Conservation (phyloP, 208 protist genomes). For the Crithidia sp. region DNA sequence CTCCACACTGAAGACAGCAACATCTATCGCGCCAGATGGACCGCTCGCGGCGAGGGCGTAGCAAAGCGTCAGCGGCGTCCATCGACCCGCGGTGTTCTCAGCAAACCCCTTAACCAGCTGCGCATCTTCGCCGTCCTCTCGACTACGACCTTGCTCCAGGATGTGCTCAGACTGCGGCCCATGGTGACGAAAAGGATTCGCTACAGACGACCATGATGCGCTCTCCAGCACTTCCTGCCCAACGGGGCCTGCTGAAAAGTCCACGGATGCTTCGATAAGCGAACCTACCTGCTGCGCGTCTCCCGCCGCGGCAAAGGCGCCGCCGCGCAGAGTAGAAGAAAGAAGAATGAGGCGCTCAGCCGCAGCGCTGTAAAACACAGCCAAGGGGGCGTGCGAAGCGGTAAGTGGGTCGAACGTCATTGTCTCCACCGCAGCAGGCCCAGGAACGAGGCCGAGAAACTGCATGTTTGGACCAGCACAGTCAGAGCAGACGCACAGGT, state of each 20-base stretch:
- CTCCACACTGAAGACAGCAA: slow-evolving; percentile 68
- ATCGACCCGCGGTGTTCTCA: slow-evolving; percentile 13
- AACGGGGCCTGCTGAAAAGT: slow-evolving; percentile 28
- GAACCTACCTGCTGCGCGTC: slow-evolving; percentile 11
- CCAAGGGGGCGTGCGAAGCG: slow-evolving; percentile 11
- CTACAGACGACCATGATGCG: slow-evolving; percentile 8
- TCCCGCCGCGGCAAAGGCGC: slow-evolving; percentile 5
- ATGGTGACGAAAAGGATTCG: slow-evolving; percentile 37
- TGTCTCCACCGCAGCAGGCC: slow-evolving; percentile 13
- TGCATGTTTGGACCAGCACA: slow-evolving; percentile 27
- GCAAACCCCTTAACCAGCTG: slow-evolving; percentile 25
- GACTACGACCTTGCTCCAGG: background rate
- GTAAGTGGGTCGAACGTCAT: slow-evolving; percentile 30
- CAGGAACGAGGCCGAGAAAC: slow-evolving; percentile 31
- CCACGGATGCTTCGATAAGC: slow-evolving; percentile 12
- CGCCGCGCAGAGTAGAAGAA: slow-evolving; percentile 18
- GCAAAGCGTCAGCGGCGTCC: slow-evolving; percentile 58
- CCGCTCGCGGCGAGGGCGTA: slow-evolving; percentile 50
- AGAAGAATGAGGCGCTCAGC: slow-evolving; percentile 29
- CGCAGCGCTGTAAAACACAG: slow-evolving; percentile 22
- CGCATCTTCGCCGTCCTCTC: slow-evolving; percentile 30
- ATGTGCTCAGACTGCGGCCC: slow-evolving; percentile 13
- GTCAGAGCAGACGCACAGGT: slow-evolving; percentile 27
- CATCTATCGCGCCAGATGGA: slow-evolving; percentile 3
- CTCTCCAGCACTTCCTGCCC: slow-evolving; percentile 9